Percentiles rank a stretch among this genome's conserved stretches.
phyloP scores from a whole-genome alignment of 2,329 filamentous ascomycete species.

The Alternaria rosae region DNA sequence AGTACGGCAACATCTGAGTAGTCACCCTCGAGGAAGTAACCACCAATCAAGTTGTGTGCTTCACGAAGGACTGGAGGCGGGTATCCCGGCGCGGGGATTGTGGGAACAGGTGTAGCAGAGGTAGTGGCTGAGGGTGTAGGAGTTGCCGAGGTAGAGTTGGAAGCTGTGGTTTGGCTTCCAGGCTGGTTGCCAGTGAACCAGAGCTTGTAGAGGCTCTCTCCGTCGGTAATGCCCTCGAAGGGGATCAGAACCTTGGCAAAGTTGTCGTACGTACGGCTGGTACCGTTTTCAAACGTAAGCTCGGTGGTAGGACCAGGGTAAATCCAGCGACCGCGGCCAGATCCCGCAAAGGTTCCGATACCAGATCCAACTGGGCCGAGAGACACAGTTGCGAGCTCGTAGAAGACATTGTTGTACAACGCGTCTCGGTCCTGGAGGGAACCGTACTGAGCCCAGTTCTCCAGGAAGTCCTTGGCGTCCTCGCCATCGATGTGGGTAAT shows the following conservation, averaged over 20 bases:
- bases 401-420: conserved; percentile 62
- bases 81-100: conserved; percentile 52
- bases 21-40: conserved; percentile 56
- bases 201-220: conserved; percentile 51
- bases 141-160: conserved; percentile 28
- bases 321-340: conserved; percentile 51
- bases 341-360: conserved; percentile 55
- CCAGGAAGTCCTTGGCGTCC: conserved; percentile 59
- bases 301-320: conserved; percentile 55
- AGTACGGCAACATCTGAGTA: conserved; percentile 58
- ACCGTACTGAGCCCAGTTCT: conserved; percentile 57
- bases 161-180: conserved; percentile 12
- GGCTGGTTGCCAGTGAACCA: conserved; percentile 42
- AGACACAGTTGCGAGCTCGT: conserved; percentile 54
- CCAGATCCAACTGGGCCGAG: conserved; percentile 51
- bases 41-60: conserved; percentile 53
- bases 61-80: conserved; percentile 55
- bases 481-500: conserved; percentile 65
- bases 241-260: conserved; percentile 53
- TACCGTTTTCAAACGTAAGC: conserved; percentile 57
- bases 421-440: conserved; percentile 65
- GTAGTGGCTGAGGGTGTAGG: conserved; percentile 25
- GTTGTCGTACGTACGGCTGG: conserved; percentile 51
- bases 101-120: conserved; percentile 23
- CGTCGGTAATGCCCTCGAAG: conserved; percentile 53